phyloP scores from a whole-genome alignment of 2,329 filamentous ascomycete species.

The Colletotrichum camelliae region DNA sequence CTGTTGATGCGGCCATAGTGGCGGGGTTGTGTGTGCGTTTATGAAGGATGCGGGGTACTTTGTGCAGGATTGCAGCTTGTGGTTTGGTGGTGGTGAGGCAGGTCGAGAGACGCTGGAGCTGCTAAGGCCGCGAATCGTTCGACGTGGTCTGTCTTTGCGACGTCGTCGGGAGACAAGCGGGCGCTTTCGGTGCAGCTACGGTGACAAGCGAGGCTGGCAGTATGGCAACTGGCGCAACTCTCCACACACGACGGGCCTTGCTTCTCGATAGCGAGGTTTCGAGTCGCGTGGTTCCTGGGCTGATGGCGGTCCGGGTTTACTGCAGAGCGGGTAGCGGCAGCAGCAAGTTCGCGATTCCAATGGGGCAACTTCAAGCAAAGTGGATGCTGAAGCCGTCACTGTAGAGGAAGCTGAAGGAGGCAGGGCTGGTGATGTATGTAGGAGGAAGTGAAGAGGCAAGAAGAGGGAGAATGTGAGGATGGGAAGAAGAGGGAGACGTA shows the following conservation, averaged over 20 bases:
- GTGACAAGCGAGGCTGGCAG: background rate
- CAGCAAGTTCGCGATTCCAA: slow-evolving; percentile 1
- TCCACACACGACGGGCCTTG: background rate
- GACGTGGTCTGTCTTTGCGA: slow-evolving; percentile 8
- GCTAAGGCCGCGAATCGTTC: slow-evolving; percentile 4
- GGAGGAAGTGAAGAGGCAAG: background rate
- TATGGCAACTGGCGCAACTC: slow-evolving; percentile 15
- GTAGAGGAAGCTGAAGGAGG: background rate
- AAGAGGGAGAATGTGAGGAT: background rate
- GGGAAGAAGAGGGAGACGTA: background rate
- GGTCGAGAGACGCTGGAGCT: slow-evolving; percentile 1
- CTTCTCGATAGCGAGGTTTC: background rate
- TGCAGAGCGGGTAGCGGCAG: slow-evolving; percentile 17
- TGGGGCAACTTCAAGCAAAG: background rate
- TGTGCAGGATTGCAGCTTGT: slow-evolving; percentile 1
- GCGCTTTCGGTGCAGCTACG: slow-evolving; percentile 1
- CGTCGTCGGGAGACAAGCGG: slow-evolving; percentile 7
- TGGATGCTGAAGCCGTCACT: background rate
- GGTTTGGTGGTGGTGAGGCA: background rate
- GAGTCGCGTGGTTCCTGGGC: slow-evolving; percentile 13
- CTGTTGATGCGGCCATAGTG: slow-evolving; percentile 50
- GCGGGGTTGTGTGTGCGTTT: slow-evolving; percentile 22
- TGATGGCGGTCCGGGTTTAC: background rate
- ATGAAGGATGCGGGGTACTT: slow-evolving; percentile 22
- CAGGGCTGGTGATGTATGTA: background rate